phyloP scores from a whole-genome alignment of 768 basidiomycete species.

The Psilocybe tampanensis region DNA sequence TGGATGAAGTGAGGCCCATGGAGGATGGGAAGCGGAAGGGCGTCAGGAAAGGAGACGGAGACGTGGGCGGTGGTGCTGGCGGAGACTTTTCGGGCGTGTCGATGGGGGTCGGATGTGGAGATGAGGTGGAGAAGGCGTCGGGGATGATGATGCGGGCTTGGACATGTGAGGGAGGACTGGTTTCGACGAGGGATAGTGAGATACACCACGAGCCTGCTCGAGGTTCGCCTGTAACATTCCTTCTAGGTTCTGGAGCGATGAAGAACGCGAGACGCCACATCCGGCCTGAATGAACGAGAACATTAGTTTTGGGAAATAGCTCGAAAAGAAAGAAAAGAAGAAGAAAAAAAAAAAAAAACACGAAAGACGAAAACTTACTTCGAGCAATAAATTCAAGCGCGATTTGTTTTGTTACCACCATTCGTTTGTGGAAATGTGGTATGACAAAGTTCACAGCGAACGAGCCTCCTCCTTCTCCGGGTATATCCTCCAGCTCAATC shows the following conservation, averaged over 20 bases:
- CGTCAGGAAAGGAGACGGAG: neutral
- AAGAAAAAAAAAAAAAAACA: conserved; percentile 11
- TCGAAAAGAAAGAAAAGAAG: too few species aligned
- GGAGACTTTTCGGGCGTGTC: neutral
- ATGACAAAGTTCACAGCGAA: conserved; percentile 58
- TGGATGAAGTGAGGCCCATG: neutral
- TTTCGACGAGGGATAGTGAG: conserved; percentile 50
- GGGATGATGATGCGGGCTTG: conserved; percentile 48
- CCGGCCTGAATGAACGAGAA: conserved; percentile 38
- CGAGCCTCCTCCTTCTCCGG: conserved; percentile 49
- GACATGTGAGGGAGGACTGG: conserved; percentile 60
- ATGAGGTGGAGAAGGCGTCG: neutral
- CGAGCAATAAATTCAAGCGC: conserved; percentile 67
- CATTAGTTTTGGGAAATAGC: too few species aligned
- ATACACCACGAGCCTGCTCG: conserved; percentile 50
- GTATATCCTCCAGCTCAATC: conserved; percentile 54
- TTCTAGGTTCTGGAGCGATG: conserved; percentile 24
- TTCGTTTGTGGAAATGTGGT: conserved; percentile 68
- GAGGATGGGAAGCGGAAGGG: conserved; percentile 3
- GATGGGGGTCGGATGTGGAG: neutral
- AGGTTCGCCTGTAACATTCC: conserved; percentile 12
- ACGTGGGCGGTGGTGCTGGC: conserved; percentile 5
- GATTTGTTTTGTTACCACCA: conserved; percentile 60
- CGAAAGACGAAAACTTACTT: conserved; percentile 28
- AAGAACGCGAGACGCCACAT: conserved; percentile 58